These are phyloP conservation scores for Melanopsichium pennsylvanicum DNA, from an alignment of 1,284 basidiomycete genomes.

Conservation along the genomic window DNA sequence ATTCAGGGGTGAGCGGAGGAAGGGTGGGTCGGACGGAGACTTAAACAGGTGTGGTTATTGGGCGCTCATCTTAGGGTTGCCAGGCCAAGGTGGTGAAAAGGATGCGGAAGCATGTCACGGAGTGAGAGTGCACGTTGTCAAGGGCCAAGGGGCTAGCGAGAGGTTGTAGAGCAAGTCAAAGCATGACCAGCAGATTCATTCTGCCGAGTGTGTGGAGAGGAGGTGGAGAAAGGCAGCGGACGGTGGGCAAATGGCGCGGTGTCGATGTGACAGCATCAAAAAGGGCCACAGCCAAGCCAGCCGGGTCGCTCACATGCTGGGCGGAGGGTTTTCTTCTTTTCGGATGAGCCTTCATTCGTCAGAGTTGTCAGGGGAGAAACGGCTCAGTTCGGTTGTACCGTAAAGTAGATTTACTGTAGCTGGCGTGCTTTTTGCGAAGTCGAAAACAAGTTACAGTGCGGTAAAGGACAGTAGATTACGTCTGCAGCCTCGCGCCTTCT, in stretches of 20 bases:
- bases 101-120: conserved; percentile 1
- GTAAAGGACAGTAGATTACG: no score
- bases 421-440: conserved; percentile 4
- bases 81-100: background rate
- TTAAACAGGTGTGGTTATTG: conserved; percentile 7
- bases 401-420: no score
- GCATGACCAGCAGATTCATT: background rate
- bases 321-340: background rate
- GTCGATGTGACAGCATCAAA: no score
- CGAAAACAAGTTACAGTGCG: no score
- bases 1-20: no score
- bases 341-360: background rate
- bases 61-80: conserved; percentile 3
- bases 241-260: no score
- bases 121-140: conserved; percentile 1
- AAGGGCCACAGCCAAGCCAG: no score
- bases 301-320: background rate
- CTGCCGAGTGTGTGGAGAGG: background rate
- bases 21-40: conserved; percentile 3
- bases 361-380: no score
- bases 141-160: conserved; percentile 15
- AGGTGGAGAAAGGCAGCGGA: background rate
- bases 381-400: no score
- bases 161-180: background rate
- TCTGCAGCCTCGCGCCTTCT: background rate